Evolutionary conservation across 768 basidiomycete species (phyloP), one percentile per base, ranked within the genome.

Genomic region (Leccinum imitatum): DNA sequence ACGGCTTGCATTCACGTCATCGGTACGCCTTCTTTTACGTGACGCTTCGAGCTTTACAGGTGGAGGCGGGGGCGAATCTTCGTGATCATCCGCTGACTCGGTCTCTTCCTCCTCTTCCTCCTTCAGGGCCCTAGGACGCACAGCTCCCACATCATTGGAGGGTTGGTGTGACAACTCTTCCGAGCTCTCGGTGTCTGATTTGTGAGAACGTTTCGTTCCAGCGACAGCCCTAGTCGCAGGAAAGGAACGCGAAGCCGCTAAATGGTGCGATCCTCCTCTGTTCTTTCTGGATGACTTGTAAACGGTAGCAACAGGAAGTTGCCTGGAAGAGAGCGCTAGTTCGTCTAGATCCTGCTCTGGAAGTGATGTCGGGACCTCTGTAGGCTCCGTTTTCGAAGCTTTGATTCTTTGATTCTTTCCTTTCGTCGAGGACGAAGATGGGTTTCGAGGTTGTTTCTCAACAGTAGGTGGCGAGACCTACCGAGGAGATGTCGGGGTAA

Each of bases 341-440:
- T 33, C 48, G 15, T 63, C 65, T 35, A 68, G 65, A 47, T 84
- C 83, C 67, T 87, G 82, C 41, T 82, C 80, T 3, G 86, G 85
- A 48, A 83, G 73, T 17, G 87, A 89, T 0, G 86, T 87, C 6
- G 86, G 86, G 13, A 87, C 71, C 56, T 79, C 73, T 9, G 65
- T 67, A 50, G 58, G 67, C 58, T 80, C 78, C 33, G 19, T 46
- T 53, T 67, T 71, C 5, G 60, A 57, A 25, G 52, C 30, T 33
- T 57, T 66, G 50, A 8, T 59, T 61, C 19, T 62, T 23, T 52
- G 39, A 25, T 56, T 52, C 54, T 54, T 70, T 30, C 60, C 59
- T 41, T 64, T 64, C 21, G 25, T 39, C 11, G n/a, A n/a, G n/a
- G 53, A 48, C 47, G 65, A 39, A 47, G 25, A 17, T 25, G 59